Conservation (phyloP, 2,329 filamentous ascomycete genomes). For the Pestalotiopsis sp. region DNA sequence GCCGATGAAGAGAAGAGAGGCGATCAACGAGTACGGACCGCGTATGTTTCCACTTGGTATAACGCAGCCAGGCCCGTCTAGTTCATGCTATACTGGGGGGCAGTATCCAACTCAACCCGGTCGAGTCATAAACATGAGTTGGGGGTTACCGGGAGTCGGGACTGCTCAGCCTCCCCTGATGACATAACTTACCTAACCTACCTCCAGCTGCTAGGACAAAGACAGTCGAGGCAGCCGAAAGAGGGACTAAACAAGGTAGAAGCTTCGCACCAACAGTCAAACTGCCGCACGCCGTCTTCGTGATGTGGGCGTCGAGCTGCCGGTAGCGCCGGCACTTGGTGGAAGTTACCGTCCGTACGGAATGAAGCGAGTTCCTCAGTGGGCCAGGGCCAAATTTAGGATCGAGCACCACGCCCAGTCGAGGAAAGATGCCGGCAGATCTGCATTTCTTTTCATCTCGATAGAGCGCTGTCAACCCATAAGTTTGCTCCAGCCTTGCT, state of each 20-base stretch:
- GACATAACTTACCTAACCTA: background rate
- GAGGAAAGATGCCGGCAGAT: background rate
- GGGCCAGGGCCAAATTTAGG: background rate
- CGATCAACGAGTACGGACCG: background rate
- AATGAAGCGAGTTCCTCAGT: background rate
- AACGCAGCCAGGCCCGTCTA: background rate
- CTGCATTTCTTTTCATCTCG: background rate
- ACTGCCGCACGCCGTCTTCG: no score
- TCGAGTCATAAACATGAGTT: background rate
- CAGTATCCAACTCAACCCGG: background rate
- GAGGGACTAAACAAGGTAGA: background rate
- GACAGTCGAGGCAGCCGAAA: background rate
- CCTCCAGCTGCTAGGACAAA: background rate
- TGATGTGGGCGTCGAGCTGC: background rate
- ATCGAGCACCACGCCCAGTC: background rate
- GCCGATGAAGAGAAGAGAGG: background rate
- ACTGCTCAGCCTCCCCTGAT: background rate
- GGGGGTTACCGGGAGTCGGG: background rate
- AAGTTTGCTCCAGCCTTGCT: background rate
- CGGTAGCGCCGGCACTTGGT: background rate
- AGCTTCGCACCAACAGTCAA: no score
- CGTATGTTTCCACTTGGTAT: background rate
- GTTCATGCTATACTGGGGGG: background rate
- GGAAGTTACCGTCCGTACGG: background rate
- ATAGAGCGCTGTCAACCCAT: background rate